Evolutionary conservation across 2,329 filamentous ascomycete genomes (phyloP), one percentile per base, ranked within the genome.

Genomic region (Alternaria solani): DNA sequence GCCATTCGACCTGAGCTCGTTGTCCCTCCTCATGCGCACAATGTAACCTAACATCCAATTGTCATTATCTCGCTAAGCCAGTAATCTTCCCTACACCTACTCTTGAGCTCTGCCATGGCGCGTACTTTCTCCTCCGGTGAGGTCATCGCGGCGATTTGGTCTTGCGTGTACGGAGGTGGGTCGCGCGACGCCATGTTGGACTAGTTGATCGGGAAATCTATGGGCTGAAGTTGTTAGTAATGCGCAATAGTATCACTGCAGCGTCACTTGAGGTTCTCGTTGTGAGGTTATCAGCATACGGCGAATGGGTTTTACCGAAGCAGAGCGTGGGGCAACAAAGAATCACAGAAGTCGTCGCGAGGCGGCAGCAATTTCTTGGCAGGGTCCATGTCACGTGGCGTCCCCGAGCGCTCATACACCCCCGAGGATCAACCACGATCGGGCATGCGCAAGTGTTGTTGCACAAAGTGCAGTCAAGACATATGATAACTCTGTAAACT

Each of bases 101-200:
- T 74, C 47, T 57, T 64, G n/a, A 73, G 52, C 54, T 72, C 71
- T 41, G 72, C 71, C 43, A 55, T 55, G 7, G 72, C 72, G 51
- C 66, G 64, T 47, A 67, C 46, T 30, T 59, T 55, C 39, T 69
- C 69, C 34, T 64, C 59, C 9, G 63, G 62, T 11, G 66, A 68
- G 42, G 64, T 66, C 51, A 75, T 69, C 12, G 66, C 62, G n/a
- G 59, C 59, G 44, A 75, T 67, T 44, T 72, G 67, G 39, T 71
- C 69, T 16, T 55, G 55, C 1, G 70, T 70, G 26, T 75, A 73
- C 26, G 71, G 71, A 4, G 72, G 72, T 3, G 68, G 70, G 20
- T 63, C 68, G n/a, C 62, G 64, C 5, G 65, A 66, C 49, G 65
- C 64, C 71, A 72, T 72, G 23, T 23, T 62, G 58, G 16, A 46